Evolutionary conservation across 805 yeast species (phyloP).

Genomic region (Debaryomyces castellii): DNA sequence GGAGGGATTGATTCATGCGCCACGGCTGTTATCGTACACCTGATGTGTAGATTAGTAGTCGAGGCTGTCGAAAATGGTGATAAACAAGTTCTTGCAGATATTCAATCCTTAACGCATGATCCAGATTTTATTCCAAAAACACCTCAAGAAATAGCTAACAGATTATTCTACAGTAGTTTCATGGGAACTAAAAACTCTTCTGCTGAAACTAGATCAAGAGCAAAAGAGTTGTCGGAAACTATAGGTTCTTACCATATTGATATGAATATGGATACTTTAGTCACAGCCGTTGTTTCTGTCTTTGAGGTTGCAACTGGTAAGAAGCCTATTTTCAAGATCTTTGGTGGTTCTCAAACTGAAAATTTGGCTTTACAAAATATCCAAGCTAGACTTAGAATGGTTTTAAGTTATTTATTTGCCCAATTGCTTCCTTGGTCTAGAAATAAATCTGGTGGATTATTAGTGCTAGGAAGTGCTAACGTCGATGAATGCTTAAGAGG

Average conservation of each 20-base stretch:
- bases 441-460: conserved; percentile 68
- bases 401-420: conserved; percentile 87
- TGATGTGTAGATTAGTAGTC: conserved; percentile 88
- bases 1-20: conserved; percentile 99
- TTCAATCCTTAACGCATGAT: conserved; percentile 61
- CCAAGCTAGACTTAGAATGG: conserved; percentile 96
- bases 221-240: conserved; percentile 67
- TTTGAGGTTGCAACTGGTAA: conserved; percentile 91
- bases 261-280: conserved; percentile 86
- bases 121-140: conserved; percentile 62
- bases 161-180: conserved; percentile 83
- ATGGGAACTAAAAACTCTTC: conserved; percentile 98
- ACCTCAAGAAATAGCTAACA: conserved; percentile 73
- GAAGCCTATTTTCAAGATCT: conserved; percentile 81
- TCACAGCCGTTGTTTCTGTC: conserved; percentile 66
- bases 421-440: conserved; percentile 95
- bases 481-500: conserved; percentile 97
- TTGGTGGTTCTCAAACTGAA: conserved; percentile 91
- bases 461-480: conserved; percentile 94
- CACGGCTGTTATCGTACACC: conserved; percentile 89
- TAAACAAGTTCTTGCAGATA: conserved; percentile 74
- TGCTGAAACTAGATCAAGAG: conserved; percentile 77
- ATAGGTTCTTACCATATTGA: conserved; percentile 91
- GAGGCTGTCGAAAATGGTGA: conserved; percentile 69
- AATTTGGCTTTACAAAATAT: conserved; percentile 94